These are phyloP conservation scores for Diversispora epigaea DNA, from an alignment of 192 early-diverging fungal species.

Conservation along the genomic window DNA sequence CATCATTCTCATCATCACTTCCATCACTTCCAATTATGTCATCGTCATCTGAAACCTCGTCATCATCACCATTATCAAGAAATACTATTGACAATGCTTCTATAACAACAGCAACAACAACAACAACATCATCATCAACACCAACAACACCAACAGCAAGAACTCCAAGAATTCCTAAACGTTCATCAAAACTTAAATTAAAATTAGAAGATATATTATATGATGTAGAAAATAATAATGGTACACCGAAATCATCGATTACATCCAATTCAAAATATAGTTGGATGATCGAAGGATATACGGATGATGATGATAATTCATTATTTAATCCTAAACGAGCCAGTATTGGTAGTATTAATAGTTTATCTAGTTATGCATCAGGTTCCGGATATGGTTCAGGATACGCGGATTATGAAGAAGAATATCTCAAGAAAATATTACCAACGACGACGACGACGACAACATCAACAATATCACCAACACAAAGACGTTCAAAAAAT, in stretches of 20 bases:
- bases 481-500: background rate
- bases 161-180: too few species aligned
- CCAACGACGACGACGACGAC: background rate
- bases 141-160: background rate
- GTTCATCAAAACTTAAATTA: background rate
- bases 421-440: background rate
- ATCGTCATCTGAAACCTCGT: background rate
- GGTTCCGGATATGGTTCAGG: background rate
- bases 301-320: conserved; percentile 28
- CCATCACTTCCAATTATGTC: too few species aligned
- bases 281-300: conserved; percentile 31
- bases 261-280: conserved; percentile 33
- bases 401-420: background rate
- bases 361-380: conserved; percentile 1
- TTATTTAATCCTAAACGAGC: conserved; percentile 30
- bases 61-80: background rate
- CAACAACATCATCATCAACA: background rate
- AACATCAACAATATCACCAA: background rate
- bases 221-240: conserved; percentile 18
- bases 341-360: conserved; percentile 6
- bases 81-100: background rate
- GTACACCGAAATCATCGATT: conserved; percentile 23
- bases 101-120: background rate
- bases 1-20: background rate
- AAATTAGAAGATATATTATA: conserved; percentile 21